Evolutionary conservation across 1,139 yeast species (phyloP).

Genomic region (Suhomyces bolitotheri): DNA sequence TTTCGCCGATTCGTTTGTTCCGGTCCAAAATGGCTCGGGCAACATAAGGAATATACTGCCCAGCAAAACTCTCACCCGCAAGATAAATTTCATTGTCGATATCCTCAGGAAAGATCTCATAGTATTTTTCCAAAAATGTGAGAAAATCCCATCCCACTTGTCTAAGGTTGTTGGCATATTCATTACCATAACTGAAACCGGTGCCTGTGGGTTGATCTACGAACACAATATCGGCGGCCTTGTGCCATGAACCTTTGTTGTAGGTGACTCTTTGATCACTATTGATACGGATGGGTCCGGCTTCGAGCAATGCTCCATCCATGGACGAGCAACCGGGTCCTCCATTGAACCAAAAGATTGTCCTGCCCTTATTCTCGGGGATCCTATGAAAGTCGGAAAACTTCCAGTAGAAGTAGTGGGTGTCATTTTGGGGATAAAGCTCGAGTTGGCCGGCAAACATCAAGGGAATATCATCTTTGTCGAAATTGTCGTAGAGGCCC

Average conservation of each 20-base stretch:
- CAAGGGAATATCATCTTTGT: slow-evolving; percentile 38
- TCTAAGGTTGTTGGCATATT: slow-evolving; percentile 58
- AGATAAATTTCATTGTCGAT: slow-evolving; percentile 61
- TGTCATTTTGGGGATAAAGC: slow-evolving; percentile 52
- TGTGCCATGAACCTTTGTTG: slow-evolving; percentile 85
- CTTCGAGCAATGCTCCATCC: slow-evolving; percentile 95
- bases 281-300: slow-evolving; percentile 80
- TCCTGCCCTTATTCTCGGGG: slow-evolving; percentile 35
- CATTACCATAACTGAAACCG: slow-evolving; percentile 71
- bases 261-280: slow-evolving; percentile 43
- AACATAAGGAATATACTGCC: slow-evolving; percentile 91
- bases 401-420: slow-evolving; percentile 82
- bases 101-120: slow-evolving; percentile 74
- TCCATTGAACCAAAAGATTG: slow-evolving; percentile 90
- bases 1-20: slow-evolving; percentile 32
- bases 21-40: slow-evolving; percentile 60
- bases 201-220: slow-evolving; percentile 97
- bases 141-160: slow-evolving; percentile 63
- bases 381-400: slow-evolving; percentile 38
- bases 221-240: slow-evolving; percentile 73
- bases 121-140: slow-evolving; percentile 65
- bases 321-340: slow-evolving; percentile 97
- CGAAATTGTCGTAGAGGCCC: slow-evolving; percentile 38
- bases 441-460: slow-evolving; percentile 77
- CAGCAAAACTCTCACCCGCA: slow-evolving; percentile 97